Conservation (phyloP, 768 basidiomycete species). For the Kwoniella bestiolae region DNA sequence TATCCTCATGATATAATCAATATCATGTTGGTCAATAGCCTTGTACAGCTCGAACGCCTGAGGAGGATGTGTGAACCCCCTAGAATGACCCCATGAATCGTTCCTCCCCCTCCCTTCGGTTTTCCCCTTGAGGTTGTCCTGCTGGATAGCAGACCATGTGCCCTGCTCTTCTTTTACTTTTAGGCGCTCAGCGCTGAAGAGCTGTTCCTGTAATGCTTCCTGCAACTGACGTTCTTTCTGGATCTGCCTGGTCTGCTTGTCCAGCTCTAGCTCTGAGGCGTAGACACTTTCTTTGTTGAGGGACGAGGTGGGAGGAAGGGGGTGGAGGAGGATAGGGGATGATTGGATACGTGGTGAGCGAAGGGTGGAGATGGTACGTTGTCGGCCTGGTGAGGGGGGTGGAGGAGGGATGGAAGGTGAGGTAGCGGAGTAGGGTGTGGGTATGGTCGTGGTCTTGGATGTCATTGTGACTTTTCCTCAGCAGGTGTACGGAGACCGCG, state of each 20-base stretch:
- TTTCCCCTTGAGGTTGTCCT: not conserved
- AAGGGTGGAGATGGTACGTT: not conserved
- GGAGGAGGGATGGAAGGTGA: constrained; percentile 5
- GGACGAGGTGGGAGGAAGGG: constrained; percentile 36
- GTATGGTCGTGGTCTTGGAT: not conserved
- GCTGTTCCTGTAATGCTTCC: constrained; percentile 53
- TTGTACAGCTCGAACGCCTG: constrained; percentile 73
- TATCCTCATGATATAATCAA: constrained; percentile 62
- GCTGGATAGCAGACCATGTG: constrained; percentile 13
- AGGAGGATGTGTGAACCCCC: constrained; percentile 49
- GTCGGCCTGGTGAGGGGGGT: not conserved
- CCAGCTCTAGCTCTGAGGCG: constrained; percentile 47
- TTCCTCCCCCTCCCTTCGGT: constrained; percentile 4
- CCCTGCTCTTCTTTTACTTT: constrained; percentile 24
- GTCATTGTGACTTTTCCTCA: no score
- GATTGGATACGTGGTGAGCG: constrained; percentile 32
- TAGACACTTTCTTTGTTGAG: constrained; percentile 37
- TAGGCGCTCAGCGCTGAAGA: constrained; percentile 38
- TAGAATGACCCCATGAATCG: constrained; percentile 15
- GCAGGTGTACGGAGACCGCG: no score
- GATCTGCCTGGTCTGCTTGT: constrained; percentile 39
- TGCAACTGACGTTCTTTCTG: constrained; percentile 43
- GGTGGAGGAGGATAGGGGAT: constrained; percentile 45
- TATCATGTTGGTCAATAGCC: constrained; percentile 82
- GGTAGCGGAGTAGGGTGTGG: constrained; percentile 3